Evolutionary conservation across 2,329 filamentous ascomycete species (phyloP).

Genomic region (Mycosphaerelloides madeirae): DNA sequence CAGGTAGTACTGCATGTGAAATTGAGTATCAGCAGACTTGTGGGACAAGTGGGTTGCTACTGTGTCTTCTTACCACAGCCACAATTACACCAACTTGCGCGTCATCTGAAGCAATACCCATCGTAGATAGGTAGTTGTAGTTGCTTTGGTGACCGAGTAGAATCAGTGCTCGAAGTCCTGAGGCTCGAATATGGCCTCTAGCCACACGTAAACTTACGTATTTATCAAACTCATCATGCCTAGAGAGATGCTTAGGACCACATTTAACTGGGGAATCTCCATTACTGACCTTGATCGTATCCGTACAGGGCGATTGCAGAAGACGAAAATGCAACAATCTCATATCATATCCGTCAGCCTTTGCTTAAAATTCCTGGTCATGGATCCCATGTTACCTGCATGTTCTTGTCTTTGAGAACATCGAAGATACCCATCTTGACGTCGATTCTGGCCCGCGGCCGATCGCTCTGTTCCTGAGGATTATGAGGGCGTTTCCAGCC

Average conservation of each 20-base stretch:
- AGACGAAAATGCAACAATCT: slow-evolving; percentile 51
- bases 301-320: slow-evolving; percentile 54
- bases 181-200: too few species aligned
- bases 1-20: slow-evolving; percentile 49
- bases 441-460: too few species aligned
- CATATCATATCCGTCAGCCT: slow-evolving; percentile 5
- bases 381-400: slow-evolving; percentile 14
- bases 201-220: too few species aligned
- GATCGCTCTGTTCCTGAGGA: too few species aligned
- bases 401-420: slow-evolving; percentile 19
- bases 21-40: too few species aligned
- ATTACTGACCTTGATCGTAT: slow-evolving; percentile 23
- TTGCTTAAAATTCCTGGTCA: slow-evolving; percentile 39
- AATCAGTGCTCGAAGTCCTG: too few species aligned
- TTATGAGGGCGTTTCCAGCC: too few species aligned
- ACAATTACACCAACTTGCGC: slow-evolving; percentile 57
- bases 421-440: slow-evolving; percentile 5
- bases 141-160: too few species aligned
- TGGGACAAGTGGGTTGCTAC: too few species aligned
- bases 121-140: slow-evolving; percentile 95
- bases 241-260: slow-evolving; percentile 16
- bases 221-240: slow-evolving; percentile 55
- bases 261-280: too few species aligned
- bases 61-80: slow-evolving; percentile 35
- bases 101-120: slow-evolving; percentile 91